Conservation (phyloP, 2,329 filamentous ascomycete genomes). For the Hypoxylon sp. region DNA sequence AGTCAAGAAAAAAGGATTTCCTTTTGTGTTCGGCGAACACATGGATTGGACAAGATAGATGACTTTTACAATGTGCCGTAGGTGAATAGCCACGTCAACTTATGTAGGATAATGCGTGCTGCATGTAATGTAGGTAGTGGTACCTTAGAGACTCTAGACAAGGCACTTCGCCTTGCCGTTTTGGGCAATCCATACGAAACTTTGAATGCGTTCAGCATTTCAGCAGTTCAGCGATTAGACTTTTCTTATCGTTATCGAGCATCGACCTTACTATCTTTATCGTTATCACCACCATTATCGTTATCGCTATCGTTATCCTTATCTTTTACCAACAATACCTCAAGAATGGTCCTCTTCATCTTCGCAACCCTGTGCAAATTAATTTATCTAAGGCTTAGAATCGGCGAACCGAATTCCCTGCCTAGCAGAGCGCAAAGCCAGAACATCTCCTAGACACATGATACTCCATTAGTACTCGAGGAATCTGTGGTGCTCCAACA, state of each 20-base stretch:
- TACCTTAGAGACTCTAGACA: constrained; percentile 13
- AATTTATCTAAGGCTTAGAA: constrained; percentile 4
- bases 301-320: constrained; percentile 27
- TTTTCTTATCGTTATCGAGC: constrained; percentile 21
- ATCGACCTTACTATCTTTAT: constrained; percentile 6
- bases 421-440: background rate
- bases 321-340: constrained; percentile 22
- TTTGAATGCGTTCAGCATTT: background rate
- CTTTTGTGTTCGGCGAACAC: constrained; percentile 25
- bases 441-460: background rate
- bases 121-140: constrained; percentile 34
- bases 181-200: constrained; percentile 39
- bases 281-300: constrained; percentile 35
- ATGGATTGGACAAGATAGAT: constrained; percentile 30
- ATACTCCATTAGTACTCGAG: constrained; percentile 11
- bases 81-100: constrained; percentile 45
- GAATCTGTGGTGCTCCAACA: constrained; percentile 19
- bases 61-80: constrained; percentile 34
- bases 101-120: constrained; percentile 34
- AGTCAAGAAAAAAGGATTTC: constrained; percentile 7
- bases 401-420: background rate
- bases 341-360: constrained; percentile 13
- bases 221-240: background rate
- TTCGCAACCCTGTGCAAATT: constrained; percentile 12
- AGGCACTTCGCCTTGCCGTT: constrained; percentile 39